Evolutionary conservation across 768 basidiomycete species (phyloP).

Genomic region (Phlebiopsis gigantea): DNA sequence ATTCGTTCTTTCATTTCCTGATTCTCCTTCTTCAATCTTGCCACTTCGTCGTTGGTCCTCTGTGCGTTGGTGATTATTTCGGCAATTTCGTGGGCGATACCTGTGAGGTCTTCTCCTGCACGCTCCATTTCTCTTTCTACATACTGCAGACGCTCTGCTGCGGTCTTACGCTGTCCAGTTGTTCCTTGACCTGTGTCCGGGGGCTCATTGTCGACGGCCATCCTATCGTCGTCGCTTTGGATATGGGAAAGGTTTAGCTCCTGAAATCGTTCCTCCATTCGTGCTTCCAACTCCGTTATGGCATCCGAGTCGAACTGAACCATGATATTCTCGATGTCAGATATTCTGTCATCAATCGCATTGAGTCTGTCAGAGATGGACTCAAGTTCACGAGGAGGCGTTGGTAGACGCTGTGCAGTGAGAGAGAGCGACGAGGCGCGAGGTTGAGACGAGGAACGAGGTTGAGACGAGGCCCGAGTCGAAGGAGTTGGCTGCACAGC

Average conservation of each 20-base stretch:
- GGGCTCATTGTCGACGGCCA: neutral
- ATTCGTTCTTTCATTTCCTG: conserved; percentile 12
- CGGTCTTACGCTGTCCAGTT: neutral
- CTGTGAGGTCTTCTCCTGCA: conserved; percentile 1
- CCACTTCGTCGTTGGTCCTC: conserved; percentile 2
- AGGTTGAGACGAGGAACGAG: neutral
- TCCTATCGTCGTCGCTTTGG: neutral
- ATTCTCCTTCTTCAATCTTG: conserved; percentile 18
- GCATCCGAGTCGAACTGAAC: conserved; percentile 28
- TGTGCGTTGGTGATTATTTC: neutral
- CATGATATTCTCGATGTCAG: conserved; percentile 32
- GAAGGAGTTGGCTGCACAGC: neutral
- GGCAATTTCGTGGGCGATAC: conserved; percentile 8
- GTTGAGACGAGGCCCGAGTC: neutral
- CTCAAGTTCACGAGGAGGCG: conserved; percentile 20
- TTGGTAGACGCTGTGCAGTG: neutral
- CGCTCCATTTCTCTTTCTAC: conserved; percentile 4
- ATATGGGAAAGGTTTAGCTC: conserved; percentile 15
- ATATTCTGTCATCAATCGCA: conserved; percentile 24
- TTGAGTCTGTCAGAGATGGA: conserved; percentile 25
- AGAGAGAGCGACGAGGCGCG: neutral
- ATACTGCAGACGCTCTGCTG: neutral
- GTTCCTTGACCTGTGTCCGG: neutral
- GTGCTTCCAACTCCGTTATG: conserved; percentile 26
- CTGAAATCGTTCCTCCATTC: conserved; percentile 25